Percentiles rank a stretch among this genome's conserved stretches.
Conservation (phyloP, 106 monocot species). For the Vanilla planifolia region DNA sequence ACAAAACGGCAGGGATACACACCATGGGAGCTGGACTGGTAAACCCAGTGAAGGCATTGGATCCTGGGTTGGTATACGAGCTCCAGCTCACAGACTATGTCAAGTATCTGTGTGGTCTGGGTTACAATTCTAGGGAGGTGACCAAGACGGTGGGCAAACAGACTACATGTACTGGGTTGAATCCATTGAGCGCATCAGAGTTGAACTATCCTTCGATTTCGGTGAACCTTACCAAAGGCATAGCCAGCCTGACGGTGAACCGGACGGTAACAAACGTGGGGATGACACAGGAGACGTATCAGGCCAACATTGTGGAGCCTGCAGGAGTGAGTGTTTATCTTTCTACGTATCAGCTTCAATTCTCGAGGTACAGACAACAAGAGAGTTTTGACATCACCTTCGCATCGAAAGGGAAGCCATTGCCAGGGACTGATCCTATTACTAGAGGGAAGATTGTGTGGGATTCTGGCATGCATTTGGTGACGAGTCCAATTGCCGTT, state of each 20-base stretch:
- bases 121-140: background rate
- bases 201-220: conserved; percentile 12
- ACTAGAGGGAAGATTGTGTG: background rate
- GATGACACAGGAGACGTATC: too few species aligned
- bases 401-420: background rate
- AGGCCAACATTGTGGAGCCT: too few species aligned
- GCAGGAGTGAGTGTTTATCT: background rate
- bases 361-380: background rate
- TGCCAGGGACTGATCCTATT: background rate
- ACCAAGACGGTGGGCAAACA: background rate
- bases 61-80: too few species aligned
- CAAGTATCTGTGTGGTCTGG: conserved; percentile 7
- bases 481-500: background rate
- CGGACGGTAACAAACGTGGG: background rate
- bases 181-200: background rate
- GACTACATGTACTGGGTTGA: background rate
- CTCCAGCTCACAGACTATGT: too few species aligned
- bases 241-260: background rate
- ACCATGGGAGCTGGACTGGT: too few species aligned
- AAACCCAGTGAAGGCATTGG: too few species aligned
- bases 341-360: background rate
- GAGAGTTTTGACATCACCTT: background rate
- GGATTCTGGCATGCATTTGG: background rate
- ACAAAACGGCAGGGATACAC: too few species aligned
- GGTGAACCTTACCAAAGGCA: background rate